phyloP scores from a whole-genome alignment of 2,329 filamentous ascomycete genomes.

The Cyphellophora attinorum region DNA sequence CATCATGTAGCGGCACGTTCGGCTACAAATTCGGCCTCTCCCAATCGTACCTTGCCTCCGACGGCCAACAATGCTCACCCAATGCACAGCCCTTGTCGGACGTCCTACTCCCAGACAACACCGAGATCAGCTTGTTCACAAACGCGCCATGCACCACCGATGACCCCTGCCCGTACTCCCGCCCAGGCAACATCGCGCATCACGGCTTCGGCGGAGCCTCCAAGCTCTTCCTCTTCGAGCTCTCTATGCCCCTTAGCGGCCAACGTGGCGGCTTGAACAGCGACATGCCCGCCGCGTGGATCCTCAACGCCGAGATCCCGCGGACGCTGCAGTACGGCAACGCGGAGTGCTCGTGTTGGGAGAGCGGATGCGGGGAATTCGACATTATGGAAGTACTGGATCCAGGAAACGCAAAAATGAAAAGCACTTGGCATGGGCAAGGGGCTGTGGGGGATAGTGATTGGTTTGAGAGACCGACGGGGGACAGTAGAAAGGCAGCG shows the following conservation, averaged over 20 bases:
- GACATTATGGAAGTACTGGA: constrained; percentile 66
- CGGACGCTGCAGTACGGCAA: constrained; percentile 59
- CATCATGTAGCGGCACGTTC: constrained; percentile 43
- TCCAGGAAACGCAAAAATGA: constrained; percentile 55
- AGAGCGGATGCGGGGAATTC: constrained; percentile 60
- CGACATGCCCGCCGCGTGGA: constrained; percentile 68
- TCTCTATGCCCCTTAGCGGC: constrained; percentile 53
- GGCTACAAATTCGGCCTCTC: constrained; percentile 49
- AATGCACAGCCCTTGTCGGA: constrained; percentile 42
- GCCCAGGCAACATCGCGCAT: constrained; percentile 41
- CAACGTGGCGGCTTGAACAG: constrained; percentile 41
- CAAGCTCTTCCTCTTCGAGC: constrained; percentile 66
- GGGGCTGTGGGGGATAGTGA: constrained; percentile 58
- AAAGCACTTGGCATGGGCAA: constrained; percentile 56
- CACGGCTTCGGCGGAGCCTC: constrained; percentile 61
- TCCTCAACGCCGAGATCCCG: constrained; percentile 64
- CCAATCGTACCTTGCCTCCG: constrained; percentile 43
- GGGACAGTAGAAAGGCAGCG: constrained; percentile 51
- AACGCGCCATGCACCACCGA: constrained; percentile 38
- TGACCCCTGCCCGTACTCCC: constrained; percentile 36
- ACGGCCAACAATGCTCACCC: constrained; percentile 37
- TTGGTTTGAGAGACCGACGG: constrained; percentile 59
- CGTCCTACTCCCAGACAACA: constrained; percentile 37
- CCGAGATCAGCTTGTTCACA: constrained; percentile 44
- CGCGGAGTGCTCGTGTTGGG: constrained; percentile 62